These are phyloP conservation scores for Melampsora americana DNA, from an alignment of 1,284 basidiomycete species.

Conservation along the genomic window DNA sequence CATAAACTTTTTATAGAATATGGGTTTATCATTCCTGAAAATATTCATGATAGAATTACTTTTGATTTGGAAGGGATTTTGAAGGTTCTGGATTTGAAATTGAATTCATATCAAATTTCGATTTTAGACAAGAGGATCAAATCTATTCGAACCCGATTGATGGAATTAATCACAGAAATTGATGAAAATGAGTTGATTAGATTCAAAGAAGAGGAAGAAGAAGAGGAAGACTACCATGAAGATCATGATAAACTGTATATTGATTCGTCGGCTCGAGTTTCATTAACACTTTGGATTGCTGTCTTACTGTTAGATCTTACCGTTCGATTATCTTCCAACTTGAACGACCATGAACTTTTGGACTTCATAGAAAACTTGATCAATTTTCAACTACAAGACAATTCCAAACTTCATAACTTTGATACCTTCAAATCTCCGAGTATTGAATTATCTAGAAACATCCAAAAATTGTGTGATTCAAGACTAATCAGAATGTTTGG, in stretches of 20 bases:
- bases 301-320: not conserved
- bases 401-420: not conserved
- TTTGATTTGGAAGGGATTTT: constrained; percentile 15
- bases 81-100: not conserved
- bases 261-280: not conserved
- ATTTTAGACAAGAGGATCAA: not conserved
- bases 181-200: not conserved
- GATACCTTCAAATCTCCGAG: not conserved
- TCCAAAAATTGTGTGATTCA: constrained; percentile 7
- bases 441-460: not conserved
- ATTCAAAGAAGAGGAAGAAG: not conserved
- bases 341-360: not conserved
- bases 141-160: not conserved
- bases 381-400: not conserved
- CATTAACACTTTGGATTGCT: constrained; percentile 3
- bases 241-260: not conserved
- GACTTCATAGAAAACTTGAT: not conserved
- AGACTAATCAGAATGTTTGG: not conserved
- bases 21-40: constrained; percentile 35
- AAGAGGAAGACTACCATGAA: not conserved
- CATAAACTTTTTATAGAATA: constrained; percentile 26
- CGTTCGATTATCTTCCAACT: not conserved
- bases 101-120: not conserved
- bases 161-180: not conserved
- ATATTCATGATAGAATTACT: constrained; percentile 22